phyloP scores from a whole-genome alignment of 768 basidiomycete genomes.

The Suillus clintonianus region DNA sequence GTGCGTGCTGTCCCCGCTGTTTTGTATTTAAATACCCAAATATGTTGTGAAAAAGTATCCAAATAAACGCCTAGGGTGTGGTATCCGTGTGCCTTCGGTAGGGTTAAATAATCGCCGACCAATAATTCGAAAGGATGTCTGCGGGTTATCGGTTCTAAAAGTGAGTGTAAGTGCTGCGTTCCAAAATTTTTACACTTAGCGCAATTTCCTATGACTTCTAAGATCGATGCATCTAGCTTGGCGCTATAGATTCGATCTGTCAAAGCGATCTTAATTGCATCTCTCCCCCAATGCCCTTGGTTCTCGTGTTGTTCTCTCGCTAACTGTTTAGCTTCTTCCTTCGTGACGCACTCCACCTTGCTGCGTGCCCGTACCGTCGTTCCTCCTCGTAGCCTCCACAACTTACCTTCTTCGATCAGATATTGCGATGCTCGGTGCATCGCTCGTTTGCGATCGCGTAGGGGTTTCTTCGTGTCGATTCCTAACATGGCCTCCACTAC shows the following conservation, averaged over 20 bases:
- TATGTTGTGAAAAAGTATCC: constrained; percentile 31
- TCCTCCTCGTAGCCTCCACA: constrained; percentile 14
- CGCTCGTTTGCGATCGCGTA: constrained; percentile 13
- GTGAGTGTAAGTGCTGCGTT: constrained; percentile 21
- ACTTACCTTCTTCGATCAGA: constrained; percentile 12
- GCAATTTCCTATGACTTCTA: constrained; percentile 8
- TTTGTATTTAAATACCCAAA: constrained; percentile 32
- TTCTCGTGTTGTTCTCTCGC: background rate
- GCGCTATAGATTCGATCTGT: constrained; percentile 11
- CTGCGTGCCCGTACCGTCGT: background rate
- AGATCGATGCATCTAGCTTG: constrained; percentile 5
- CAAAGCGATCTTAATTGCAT: constrained; percentile 12
- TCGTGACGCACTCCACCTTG: background rate
- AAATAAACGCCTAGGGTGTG: constrained; percentile 30
- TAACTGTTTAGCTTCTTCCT: background rate
- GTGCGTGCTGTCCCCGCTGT: constrained; percentile 26
- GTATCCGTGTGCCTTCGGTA: constrained; percentile 8
- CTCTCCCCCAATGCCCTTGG: constrained; percentile 8
- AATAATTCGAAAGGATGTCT: constrained; percentile 18
- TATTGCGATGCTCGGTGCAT: constrained; percentile 16
- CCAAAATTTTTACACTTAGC: constrained; percentile 34
- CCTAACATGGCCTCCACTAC: constrained; percentile 16
- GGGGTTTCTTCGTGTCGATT: constrained; percentile 13
- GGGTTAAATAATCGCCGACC: constrained; percentile 14
- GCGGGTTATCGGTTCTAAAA: constrained; percentile 10